phyloP scores from a whole-genome alignment of 495 filamentous ascomycete species.

The Tuber melanosporum region DNA sequence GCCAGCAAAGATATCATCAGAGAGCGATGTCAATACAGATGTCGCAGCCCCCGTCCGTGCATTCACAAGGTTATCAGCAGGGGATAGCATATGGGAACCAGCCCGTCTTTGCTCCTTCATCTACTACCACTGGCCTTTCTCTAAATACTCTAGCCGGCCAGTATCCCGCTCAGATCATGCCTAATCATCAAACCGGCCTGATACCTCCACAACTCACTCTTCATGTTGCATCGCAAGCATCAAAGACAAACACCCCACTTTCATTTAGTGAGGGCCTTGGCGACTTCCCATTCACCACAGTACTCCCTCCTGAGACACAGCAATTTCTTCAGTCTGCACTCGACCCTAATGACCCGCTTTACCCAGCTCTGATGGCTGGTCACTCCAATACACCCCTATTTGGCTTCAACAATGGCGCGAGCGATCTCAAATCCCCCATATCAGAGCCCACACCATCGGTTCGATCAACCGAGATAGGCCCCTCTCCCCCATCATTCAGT shows the following conservation, averaged over 20 bases:
- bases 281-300: constrained; percentile 42
- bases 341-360: constrained; percentile 46
- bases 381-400: constrained; percentile 34
- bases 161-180: background rate
- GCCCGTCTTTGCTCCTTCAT: background rate
- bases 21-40: constrained; percentile 39
- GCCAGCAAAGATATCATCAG: constrained; percentile 41
- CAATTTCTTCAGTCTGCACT: constrained; percentile 47
- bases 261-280: background rate
- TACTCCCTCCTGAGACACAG: constrained; percentile 50
- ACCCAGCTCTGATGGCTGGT: constrained; percentile 47
- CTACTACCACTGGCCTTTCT: background rate
- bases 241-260: background rate
- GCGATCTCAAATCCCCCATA: constrained; percentile 17
- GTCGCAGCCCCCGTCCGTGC: constrained; percentile 35
- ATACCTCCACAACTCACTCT: background rate
- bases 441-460: constrained; percentile 22
- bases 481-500: constrained; percentile 17
- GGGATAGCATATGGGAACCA: constrained; percentile 5
- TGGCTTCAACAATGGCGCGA: constrained; percentile 22
- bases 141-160: background rate
- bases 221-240: background rate
- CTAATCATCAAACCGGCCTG: background rate
- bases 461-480: constrained; percentile 8
- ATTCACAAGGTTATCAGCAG: background rate